Conservation (phyloP, 345 rosid genomes). For the Conringia planisiliqua region DNA sequence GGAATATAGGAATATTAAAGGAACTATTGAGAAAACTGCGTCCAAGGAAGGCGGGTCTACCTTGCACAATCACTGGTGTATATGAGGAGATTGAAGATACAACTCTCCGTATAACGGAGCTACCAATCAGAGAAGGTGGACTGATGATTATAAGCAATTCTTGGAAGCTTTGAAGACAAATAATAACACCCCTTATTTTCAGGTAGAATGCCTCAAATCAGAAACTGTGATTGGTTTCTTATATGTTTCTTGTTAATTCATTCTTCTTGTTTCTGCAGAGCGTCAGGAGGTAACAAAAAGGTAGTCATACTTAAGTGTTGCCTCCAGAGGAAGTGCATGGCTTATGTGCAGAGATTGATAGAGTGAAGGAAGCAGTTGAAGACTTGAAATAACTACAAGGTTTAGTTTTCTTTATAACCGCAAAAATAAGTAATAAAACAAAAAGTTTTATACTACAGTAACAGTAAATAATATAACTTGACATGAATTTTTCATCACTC, state of each 20-base stretch:
- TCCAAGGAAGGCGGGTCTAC: constrained; percentile 61
- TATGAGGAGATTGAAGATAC: constrained; percentile 71
- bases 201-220: constrained; percentile 39
- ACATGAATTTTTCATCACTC: too few relatives aligned
- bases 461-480: too few relatives aligned
- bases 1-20: constrained; percentile 79
- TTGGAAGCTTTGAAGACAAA: constrained; percentile 40
- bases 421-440: too few relatives aligned
- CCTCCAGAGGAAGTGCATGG: constrained; percentile 76
- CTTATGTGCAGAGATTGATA: constrained; percentile 59
- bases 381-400: too few relatives aligned
- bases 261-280: constrained; percentile 42
- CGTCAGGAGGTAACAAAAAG: too few relatives aligned
- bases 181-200: constrained; percentile 44
- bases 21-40: constrained; percentile 74
- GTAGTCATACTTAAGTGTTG: too few relatives aligned
- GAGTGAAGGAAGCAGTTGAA: constrained; percentile 51
- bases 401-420: too few relatives aligned
- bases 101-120: constrained; percentile 62
- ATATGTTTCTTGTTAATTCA: constrained; percentile 14
- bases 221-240: not conserved
- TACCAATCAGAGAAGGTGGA: constrained; percentile 94
- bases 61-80: constrained; percentile 61
- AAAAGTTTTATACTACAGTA: too few relatives aligned
- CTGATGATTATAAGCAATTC: constrained; percentile 73